Percentiles rank a stretch among this genome's conserved stretches.
Conservation (phyloP, 208 protist species). For the Leishmania tarentolae region DNA sequence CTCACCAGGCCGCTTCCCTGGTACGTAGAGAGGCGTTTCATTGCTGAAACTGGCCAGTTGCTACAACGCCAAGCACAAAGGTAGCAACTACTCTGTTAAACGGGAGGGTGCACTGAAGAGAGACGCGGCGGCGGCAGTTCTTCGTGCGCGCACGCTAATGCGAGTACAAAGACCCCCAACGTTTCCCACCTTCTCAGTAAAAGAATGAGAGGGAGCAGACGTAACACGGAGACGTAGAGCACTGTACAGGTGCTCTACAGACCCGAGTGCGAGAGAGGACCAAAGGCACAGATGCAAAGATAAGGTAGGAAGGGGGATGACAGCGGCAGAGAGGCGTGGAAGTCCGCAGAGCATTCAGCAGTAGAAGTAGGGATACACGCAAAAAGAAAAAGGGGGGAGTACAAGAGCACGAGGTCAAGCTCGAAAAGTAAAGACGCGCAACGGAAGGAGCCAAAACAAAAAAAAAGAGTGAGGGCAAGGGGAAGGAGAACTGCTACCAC, state of each 20-base stretch:
- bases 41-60: neutral
- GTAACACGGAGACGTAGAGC: neutral
- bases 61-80: neutral
- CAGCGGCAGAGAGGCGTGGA: neutral
- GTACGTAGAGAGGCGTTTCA: slow-evolving; percentile 1
- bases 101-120: neutral
- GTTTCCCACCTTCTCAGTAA: neutral
- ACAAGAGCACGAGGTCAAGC: neutral
- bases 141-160: neutral
- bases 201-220: neutral
- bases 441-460: neutral
- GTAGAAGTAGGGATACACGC: slow-evolving; percentile 5
- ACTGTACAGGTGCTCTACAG: neutral
- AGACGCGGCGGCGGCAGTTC: neutral
- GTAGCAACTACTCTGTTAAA: neutral
- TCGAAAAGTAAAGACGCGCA: neutral
- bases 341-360: neutral
- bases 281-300: neutral
- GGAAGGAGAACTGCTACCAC: neutral
- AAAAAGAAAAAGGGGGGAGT: neutral
- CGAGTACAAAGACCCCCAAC: neutral
- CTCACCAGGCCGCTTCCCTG: neutral
- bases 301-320: neutral
- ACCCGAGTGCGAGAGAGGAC: neutral
- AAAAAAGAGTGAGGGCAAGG: neutral